phyloP scores from a whole-genome alignment of 2,329 filamentous ascomycete genomes.

The Claviceps sp. region DNA sequence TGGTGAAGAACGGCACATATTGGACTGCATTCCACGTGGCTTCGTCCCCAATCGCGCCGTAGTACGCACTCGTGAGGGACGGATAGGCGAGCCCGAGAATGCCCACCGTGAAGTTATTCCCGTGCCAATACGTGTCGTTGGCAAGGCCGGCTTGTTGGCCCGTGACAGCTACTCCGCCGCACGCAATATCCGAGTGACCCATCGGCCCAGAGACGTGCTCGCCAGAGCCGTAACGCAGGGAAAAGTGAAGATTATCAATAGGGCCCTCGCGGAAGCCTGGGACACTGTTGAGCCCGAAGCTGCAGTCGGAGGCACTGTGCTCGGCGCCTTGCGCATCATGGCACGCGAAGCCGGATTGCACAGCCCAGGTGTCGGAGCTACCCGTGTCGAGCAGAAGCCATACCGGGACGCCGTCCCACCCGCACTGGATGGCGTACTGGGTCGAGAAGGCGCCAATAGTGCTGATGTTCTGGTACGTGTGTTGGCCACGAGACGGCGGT shows the following conservation, averaged over 20 bases:
- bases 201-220: slow-evolving; percentile 34
- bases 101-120: slow-evolving; percentile 38
- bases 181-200: slow-evolving; percentile 30
- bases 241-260: slow-evolving; percentile 31
- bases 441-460: slow-evolving; percentile 25
- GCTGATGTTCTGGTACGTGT: slow-evolving; percentile 24
- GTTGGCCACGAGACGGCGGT: slow-evolving; percentile 9
- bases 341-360: slow-evolving; percentile 28
- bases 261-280: slow-evolving; percentile 26
- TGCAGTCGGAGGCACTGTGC: slow-evolving; percentile 21
- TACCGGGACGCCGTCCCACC: slow-evolving; percentile 24
- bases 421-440: slow-evolving; percentile 28
- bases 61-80: slow-evolving; percentile 34
- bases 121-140: slow-evolving; percentile 35
- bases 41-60: slow-evolving; percentile 25
- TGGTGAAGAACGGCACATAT: slow-evolving; percentile 37
- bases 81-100: slow-evolving; percentile 38
- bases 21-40: slow-evolving; percentile 23
- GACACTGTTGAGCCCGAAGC: slow-evolving; percentile 26
- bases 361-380: slow-evolving; percentile 39
- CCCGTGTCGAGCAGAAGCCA: slow-evolving; percentile 36
- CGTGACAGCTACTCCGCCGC: slow-evolving; percentile 30
- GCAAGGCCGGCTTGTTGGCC: slow-evolving; percentile 35
- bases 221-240: slow-evolving; percentile 33
- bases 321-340: slow-evolving; percentile 20